phyloP scores from a whole-genome alignment of 805 yeast genomes.

The Saccharomycopsis sp. region DNA sequence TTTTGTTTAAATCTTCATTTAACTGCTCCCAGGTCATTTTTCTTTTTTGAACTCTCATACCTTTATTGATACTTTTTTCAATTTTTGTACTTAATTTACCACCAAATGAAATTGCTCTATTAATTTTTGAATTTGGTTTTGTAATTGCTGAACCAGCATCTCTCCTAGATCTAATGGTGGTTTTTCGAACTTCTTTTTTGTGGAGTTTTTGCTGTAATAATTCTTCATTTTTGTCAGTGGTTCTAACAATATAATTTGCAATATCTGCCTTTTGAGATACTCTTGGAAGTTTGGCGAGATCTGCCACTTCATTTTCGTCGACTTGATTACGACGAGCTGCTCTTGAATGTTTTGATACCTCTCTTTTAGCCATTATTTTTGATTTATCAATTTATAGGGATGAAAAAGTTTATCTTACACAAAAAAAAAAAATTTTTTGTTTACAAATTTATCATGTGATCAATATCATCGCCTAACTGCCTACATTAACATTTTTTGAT shows the following conservation, averaged over 20 bases:
- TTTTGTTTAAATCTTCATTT: slow-evolving; percentile 1
- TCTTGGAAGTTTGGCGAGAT: slow-evolving; percentile 16
- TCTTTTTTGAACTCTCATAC: slow-evolving; percentile 11
- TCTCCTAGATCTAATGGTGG: background rate
- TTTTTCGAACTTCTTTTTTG: slow-evolving; percentile 8
- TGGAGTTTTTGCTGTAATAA: slow-evolving; percentile 11
- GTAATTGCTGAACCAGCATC: background rate
- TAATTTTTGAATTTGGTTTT: background rate
- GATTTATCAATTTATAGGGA: no score
- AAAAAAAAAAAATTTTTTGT: background rate
- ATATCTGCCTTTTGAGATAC: slow-evolving; percentile 14
- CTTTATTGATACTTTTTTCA: slow-evolving; percentile 14
- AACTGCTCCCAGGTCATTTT: slow-evolving; percentile 16
- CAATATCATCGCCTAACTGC: background rate
- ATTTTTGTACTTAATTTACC: slow-evolving; percentile 15
- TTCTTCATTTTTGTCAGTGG: slow-evolving; percentile 17
- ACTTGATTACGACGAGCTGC: slow-evolving; percentile 16
- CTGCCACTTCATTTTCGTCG: slow-evolving; percentile 16
- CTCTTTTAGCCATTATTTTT: slow-evolving; percentile 15
- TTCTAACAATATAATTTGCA: slow-evolving; percentile 15
- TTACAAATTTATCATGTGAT: background rate
- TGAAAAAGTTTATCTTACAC: background rate
- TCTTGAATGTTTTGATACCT: slow-evolving; percentile 16
- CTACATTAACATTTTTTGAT: background rate
- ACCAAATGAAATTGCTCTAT: slow-evolving; percentile 12